Evolutionary conservation across 2,329 filamentous ascomycete genomes (phyloP), one percentile per base, ranked within the genome.

Genomic region (Rhinocladiella mackenziei): DNA sequence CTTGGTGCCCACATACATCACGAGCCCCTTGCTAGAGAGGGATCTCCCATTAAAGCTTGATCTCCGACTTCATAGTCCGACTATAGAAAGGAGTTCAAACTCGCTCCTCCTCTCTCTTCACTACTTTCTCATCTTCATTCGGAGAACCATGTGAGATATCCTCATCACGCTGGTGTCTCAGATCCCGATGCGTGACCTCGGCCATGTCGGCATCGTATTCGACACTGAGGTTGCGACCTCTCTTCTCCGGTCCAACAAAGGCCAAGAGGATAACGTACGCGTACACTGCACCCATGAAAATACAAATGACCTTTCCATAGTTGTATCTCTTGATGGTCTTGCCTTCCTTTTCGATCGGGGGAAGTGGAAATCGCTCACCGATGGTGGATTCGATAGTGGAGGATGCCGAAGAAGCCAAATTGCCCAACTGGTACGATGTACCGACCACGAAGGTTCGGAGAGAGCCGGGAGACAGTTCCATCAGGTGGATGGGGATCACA

Each of bases 241-340:
- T 50, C 34, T 66, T 64, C 58, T 76, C 73, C 0, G 73, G 73
- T 1, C 73, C 73, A 3, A 71, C 51, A 18, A 70, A 59, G 17
- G 67, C 69, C 39, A 69, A 45, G 2, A 81, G 6, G 48, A 82
- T 78, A 4, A 74, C 68, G 59, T 81, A 82, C 2, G 67, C 76
- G 56, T 72, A 94, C 1, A 94, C 87, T 55, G 83, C 88, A 1
- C 75, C 89, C 84, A 95, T 89, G 66, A 95, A 94, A 59, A 94
- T 92, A 60, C 83, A 87, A 53, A 94, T 91, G 7, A 94, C 87
- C 56, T 82, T 82, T 28, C 86, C 87, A 56, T 94, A 94, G 47
- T 86, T 69, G 62, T 83, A 87, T 2, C 83, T 71, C 34, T 66
- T 63, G 28, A 55, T 50, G 13, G 29, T 49, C 22, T 66, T 62